Base-by-base conservation (phyloP, 257 asterid species). In the Fraxinus anomala region DNA sequence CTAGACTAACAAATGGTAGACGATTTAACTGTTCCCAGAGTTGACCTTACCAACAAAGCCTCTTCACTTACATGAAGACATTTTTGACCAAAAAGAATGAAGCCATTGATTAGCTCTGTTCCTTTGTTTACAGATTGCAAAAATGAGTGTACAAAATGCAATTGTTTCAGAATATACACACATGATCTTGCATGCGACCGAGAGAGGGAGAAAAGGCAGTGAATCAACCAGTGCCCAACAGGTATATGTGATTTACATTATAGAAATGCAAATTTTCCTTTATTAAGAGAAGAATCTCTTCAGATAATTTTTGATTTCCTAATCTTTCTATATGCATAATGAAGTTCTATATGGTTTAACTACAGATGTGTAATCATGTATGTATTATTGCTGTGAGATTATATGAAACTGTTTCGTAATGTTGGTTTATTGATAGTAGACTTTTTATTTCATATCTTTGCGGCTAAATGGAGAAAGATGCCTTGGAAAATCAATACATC, bases 131-230 rank as follows among this genome's bases (percentile, higher is more conserved):
- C 96, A 95, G 99, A 76, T 96, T 75, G 92, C 95, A 34, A 89
- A 91, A 79, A 80, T 92, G 89, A 96, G 98, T 73, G 70, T 76
- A 68, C 89, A 83, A 79, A 76, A 82, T 72, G 72, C 80, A 76
- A 31, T 87, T 67, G 65, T 92, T 56, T 96, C 98, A 6, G 99
- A 96, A 85, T 89, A 81, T 68, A 86, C 98, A 30, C 83, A 76
- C 76, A 88, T 93, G 91, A 73, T 84, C 66, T 83, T 91, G 88
- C 85, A 86, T 7, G 92, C 86, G 87, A 85, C 85, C 0, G 89
- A 77, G 76, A 83, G 42, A 70, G 86, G 82, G 82, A 88, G 77
- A 75, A 9, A 74, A 76, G 76, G 40, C 49, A 39, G 84, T 16
- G 88, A 85, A 74, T 40, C 91, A 51, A 77, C 83, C 71, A 75